Evolutionary conservation across 148 eudicot species (phyloP).

Genomic region (Spergularia marina): DNA sequence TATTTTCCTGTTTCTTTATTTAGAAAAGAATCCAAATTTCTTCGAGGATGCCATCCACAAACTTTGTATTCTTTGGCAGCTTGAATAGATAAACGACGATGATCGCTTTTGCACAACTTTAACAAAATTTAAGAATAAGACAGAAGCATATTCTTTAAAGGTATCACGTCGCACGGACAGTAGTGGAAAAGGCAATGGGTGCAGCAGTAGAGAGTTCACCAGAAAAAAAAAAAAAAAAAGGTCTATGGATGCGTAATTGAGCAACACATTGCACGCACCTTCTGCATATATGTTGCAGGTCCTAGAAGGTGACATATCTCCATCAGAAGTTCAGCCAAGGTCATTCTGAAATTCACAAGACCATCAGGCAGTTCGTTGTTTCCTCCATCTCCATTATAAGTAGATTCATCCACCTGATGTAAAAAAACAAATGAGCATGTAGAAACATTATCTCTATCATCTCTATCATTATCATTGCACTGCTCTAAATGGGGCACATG

Average conservation of each 20-base stretch:
- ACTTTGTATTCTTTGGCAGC: background rate
- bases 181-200: constrained; percentile 4
- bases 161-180: background rate
- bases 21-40: too few species aligned
- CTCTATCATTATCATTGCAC: background rate
- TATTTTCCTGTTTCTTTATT: too few species aligned
- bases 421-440: background rate
- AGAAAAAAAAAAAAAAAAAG: background rate
- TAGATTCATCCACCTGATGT: constrained; percentile 71
- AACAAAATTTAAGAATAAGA: background rate
- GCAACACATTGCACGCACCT: constrained; percentile 41
- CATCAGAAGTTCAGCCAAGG: constrained; percentile 79
- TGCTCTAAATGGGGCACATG: background rate
- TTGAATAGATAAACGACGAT: background rate
- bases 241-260: background rate
- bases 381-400: constrained; percentile 47
- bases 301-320: constrained; percentile 81
- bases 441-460: background rate
- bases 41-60: too few species aligned
- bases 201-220: background rate
- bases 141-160: background rate
- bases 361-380: constrained; percentile 77
- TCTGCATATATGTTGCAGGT: constrained; percentile 55
- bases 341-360: constrained; percentile 78
- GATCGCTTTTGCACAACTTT: background rate